Percentiles rank a stretch among this genome's conserved stretches.
Evolutionary conservation across 164 flowering plant species (phyloP).

Genomic region (Tinospora cordifolia): DNA sequence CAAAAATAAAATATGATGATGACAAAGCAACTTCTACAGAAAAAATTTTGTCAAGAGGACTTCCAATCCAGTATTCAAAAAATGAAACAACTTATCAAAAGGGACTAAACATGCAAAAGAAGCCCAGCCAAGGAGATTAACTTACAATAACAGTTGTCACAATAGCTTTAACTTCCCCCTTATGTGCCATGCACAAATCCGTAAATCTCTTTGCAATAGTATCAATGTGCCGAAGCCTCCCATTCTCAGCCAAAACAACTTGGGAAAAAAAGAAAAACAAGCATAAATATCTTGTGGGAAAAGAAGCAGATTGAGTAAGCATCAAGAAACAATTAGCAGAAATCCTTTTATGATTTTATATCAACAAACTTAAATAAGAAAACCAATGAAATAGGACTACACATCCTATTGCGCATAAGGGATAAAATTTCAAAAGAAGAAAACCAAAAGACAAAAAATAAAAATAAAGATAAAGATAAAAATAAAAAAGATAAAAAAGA

Average conservation of each 20-base stretch:
- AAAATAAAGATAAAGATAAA: too few species aligned
- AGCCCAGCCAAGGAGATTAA: neutral
- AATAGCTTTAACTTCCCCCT: conserved; percentile 63
- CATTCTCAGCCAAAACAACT: conserved; percentile 75
- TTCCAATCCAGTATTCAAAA: neutral
- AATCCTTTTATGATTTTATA: neutral
- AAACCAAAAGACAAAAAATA: too few species aligned
- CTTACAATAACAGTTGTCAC: conserved; percentile 91
- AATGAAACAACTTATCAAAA: neutral
- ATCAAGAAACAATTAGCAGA: neutral
- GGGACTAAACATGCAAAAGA: neutral
- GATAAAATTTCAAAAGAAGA: neutral
- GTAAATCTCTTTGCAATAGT: conserved; percentile 47
- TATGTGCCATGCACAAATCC: conserved; percentile 24
- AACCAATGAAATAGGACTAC: neutral
- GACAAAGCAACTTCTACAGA: neutral
- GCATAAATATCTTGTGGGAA: neutral
- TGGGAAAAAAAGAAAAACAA: conserved; percentile 6
- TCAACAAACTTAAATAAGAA: neutral
- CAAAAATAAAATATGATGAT: neutral
- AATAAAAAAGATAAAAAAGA: too few species aligned
- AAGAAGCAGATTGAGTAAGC: neutral
- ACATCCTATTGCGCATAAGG: neutral
- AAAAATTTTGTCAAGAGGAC: neutral
- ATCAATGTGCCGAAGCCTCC: conserved; percentile 58